Evolutionary conservation across 257 asterid species (phyloP).

Genomic region (Hygrophila difformis): DNA sequence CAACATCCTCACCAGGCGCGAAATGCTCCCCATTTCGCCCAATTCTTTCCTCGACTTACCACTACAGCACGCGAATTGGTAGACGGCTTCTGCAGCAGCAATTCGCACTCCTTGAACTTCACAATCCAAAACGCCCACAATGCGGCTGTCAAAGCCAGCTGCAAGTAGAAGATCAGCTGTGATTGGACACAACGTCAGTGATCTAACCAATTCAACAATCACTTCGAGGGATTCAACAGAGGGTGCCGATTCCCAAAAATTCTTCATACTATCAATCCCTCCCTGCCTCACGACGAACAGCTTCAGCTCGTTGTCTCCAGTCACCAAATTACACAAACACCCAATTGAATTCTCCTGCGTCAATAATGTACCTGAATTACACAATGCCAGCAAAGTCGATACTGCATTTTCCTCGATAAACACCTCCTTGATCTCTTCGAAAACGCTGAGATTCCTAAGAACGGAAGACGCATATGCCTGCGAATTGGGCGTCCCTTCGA

Average conservation of each 20-base stretch:
- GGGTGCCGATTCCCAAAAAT: constrained; percentile 59
- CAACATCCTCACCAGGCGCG: constrained; percentile 42
- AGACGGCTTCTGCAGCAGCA: constrained; percentile 54
- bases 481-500: constrained; percentile 69
- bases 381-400: constrained; percentile 29
- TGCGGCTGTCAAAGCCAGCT: constrained; percentile 38
- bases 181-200: constrained; percentile 44
- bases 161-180: constrained; percentile 51
- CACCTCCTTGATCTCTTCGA: constrained; percentile 47
- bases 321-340: constrained; percentile 58
- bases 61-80: constrained; percentile 45
- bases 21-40: constrained; percentile 70
- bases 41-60: constrained; percentile 54
- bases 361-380: constrained; percentile 58
- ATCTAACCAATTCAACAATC: constrained; percentile 45
- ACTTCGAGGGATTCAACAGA: constrained; percentile 45
- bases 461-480: constrained; percentile 84
- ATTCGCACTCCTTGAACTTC: constrained; percentile 53
- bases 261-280: constrained; percentile 50
- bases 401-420: constrained; percentile 62
- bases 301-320: constrained; percentile 44
- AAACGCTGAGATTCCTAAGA: constrained; percentile 44
- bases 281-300: constrained; percentile 61
- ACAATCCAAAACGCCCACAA: constrained; percentile 38
- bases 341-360: constrained; percentile 79